Evolutionary conservation across 2,329 filamentous ascomycete genomes (phyloP), one percentile per base, ranked within the genome.

Genomic region (Colletotrichum falcatum): DNA sequence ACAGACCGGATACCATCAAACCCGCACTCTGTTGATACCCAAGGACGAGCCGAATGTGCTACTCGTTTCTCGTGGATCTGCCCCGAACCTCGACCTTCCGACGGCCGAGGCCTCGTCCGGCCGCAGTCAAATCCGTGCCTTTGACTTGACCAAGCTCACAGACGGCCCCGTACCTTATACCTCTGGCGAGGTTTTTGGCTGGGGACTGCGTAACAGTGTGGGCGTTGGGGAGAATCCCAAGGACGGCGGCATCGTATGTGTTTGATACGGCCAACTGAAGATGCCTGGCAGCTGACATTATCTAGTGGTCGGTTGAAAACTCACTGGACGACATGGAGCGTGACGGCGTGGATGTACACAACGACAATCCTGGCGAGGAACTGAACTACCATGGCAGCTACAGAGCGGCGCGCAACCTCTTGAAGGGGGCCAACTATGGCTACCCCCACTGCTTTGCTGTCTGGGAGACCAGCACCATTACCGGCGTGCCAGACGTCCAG

Each of bases 171-270:
- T 83, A 75, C 79, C 87, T 72, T 89, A 84, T 56, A 74, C 81
- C 79, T 73, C 87, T n/a, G 87, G 87, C 2, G 73, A 78, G 7
- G 74, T 87, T 1, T 79, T 89, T 2, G 87, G 91, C 18, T 94
- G 91, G 91, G 92, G 92, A 12, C 82, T 94, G 66, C 85, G 91
- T 44, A 94, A 94, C 78, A 90, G 90, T 1, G 91, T 93, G 4
- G 92, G 91, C 11, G 80, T 94, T 5, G 89, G 83, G 28, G 91
- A 92, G 78, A 84, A 93, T 65, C 85, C 85, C 1, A 67, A 75
- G 5, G 82, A 82, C 1, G 87, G 87, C 35, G 85, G 83, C 37
- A 83, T 89, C 70, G 69, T 71, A 51, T 61, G 69, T 65, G n/a
- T 16, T 3, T 30, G 14, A 20, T 8, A 23, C 23, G 14, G 14